These are phyloP conservation scores for Neoboletus brunneissimus DNA, from an alignment of 768 basidiomycete genomes.

Conservation along the genomic window DNA sequence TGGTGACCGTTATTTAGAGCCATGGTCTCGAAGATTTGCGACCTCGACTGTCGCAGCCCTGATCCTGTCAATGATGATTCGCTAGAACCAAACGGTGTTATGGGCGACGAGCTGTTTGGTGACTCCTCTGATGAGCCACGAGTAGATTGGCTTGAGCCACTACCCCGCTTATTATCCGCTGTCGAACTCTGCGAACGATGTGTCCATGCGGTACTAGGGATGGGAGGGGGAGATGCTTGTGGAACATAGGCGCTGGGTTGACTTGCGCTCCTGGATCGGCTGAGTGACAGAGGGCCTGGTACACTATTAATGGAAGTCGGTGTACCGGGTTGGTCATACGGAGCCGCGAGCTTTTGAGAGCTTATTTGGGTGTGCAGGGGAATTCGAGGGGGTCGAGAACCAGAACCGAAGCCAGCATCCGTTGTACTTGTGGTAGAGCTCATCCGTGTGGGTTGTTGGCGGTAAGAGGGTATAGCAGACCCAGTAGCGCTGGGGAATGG, in stretches of 20 bases:
- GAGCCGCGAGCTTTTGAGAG: constrained; percentile 53
- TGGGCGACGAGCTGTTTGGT: constrained; percentile 80
- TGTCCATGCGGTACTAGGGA: constrained; percentile 51
- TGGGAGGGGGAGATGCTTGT: constrained; percentile 48
- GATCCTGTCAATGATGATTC: constrained; percentile 71
- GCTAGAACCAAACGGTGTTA: constrained; percentile 88
- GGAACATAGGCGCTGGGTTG: constrained; percentile 72
- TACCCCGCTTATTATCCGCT: constrained; percentile 65
- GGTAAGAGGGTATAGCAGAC: constrained; percentile 28
- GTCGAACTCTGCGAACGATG: constrained; percentile 42
- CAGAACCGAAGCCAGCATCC: constrained; percentile 35
- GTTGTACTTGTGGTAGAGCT: constrained; percentile 45
- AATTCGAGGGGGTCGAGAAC: constrained; percentile 40
- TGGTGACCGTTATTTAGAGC: constrained; percentile 30
- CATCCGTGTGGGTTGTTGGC: constrained; percentile 48
- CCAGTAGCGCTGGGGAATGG: constrained; percentile 29
- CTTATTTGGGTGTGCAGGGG: constrained; percentile 67
- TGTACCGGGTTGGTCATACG: constrained; percentile 47
- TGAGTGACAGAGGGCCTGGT: constrained; percentile 35
- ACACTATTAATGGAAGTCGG: constrained; percentile 33
- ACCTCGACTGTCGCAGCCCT: constrained; percentile 51
- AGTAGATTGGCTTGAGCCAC: constrained; percentile 82
- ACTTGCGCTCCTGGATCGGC: constrained; percentile 73
- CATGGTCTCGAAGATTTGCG: constrained; percentile 50
- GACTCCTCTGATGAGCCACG: constrained; percentile 78